phyloP scores from a whole-genome alignment of 1,284 basidiomycete species.

The Sporisorium scitamineum region DNA sequence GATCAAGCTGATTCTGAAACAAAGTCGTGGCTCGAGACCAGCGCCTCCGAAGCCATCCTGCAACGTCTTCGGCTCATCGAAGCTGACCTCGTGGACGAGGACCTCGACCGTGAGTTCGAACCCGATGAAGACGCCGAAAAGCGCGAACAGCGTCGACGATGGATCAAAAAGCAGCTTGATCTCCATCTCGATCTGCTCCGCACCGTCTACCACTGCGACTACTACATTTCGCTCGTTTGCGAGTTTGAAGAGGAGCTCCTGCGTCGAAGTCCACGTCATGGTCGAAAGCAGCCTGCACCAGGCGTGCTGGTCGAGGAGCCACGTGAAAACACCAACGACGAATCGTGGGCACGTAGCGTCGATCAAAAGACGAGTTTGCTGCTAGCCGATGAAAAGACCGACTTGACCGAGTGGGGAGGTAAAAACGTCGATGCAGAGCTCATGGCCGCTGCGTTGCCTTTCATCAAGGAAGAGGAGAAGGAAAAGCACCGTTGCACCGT shows the following conservation, averaged over 20 bases:
- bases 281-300: constrained; percentile 43
- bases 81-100: constrained; percentile 21
- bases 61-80: constrained; percentile 31
- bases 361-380: constrained; percentile 57
- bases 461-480: constrained; percentile 55
- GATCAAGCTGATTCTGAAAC: constrained; percentile 20
- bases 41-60: constrained; percentile 43
- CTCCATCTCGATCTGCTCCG: constrained; percentile 62
- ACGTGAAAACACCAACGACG: constrained; percentile 45
- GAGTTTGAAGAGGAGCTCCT: constrained; percentile 66
- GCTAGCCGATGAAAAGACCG: constrained; percentile 36
- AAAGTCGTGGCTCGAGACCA: constrained; percentile 40
- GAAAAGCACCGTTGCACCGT: constrained; percentile 65
- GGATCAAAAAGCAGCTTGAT: constrained; percentile 61
- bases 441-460: constrained; percentile 46
- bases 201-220: constrained; percentile 64
- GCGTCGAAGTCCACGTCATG: constrained; percentile 54
- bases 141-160: constrained; percentile 38
- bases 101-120: constrained; percentile 42
- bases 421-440: constrained; percentile 42
- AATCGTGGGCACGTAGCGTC: constrained; percentile 58
- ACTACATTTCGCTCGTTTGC: constrained; percentile 62
- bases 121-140: constrained; percentile 31
- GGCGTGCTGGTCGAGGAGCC: constrained; percentile 40
- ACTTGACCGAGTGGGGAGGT: constrained; percentile 53